phyloP scores from a whole-genome alignment of 1,284 basidiomycete genomes.

The Inonotus obliquus region DNA sequence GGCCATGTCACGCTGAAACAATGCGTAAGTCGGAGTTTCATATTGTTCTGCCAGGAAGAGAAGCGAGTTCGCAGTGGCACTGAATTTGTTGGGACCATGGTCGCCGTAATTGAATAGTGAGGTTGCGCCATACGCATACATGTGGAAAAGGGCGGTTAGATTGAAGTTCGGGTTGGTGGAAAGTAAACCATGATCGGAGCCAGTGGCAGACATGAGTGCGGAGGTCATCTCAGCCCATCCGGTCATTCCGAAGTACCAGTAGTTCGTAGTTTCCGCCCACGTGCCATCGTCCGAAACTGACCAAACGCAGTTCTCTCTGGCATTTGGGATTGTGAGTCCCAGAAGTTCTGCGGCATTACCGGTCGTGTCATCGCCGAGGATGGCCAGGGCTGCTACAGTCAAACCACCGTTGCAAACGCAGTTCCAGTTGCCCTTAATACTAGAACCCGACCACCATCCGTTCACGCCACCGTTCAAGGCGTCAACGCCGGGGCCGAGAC shows the following conservation, averaged over 20 bases:
- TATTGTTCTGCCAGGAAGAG: constrained; percentile 69
- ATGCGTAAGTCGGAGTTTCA: constrained; percentile 66
- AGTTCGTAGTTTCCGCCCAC: constrained; percentile 95
- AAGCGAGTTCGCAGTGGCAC: constrained; percentile 74
- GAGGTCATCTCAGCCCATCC: constrained; percentile 91
- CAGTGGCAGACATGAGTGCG: constrained; percentile 81
- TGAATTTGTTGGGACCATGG: constrained; percentile 93
- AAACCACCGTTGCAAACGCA: constrained; percentile 95
- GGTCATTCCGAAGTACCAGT: constrained; percentile 95
- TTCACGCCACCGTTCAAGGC: constrained; percentile 44
- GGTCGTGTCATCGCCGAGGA: constrained; percentile 81
- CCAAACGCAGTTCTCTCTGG: constrained; percentile 73
- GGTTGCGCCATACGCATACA: constrained; percentile 82
- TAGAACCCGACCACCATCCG: constrained; percentile 56
- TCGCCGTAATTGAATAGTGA: constrained; percentile 92
- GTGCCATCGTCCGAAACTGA: constrained; percentile 75
- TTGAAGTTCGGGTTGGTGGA: constrained; percentile 65
- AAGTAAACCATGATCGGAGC: constrained; percentile 76
- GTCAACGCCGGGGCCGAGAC: constrained; percentile 59
- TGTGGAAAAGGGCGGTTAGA: constrained; percentile 85
- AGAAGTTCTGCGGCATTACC: constrained; percentile 70
- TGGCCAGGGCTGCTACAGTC: constrained; percentile 86
- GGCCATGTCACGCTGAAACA: constrained; percentile 90
- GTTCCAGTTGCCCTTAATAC: constrained; percentile 88
- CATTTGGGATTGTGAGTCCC: constrained; percentile 65